Conservation (phyloP, 148 eudicot genomes). For the Pharnaceum exiguum region DNA sequence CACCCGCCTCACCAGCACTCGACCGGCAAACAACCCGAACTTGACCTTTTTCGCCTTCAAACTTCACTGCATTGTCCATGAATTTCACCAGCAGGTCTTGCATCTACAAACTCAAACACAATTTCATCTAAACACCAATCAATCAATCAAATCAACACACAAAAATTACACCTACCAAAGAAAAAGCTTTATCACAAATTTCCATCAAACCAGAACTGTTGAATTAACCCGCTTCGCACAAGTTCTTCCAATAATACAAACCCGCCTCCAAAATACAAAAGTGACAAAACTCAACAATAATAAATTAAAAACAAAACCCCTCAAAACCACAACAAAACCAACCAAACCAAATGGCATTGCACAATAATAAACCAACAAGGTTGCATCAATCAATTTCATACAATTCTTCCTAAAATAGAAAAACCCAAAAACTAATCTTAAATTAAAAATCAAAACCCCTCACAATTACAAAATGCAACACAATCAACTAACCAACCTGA, state of each 20-base stretch:
- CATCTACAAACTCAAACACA: constrained; percentile 73
- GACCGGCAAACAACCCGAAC: constrained; percentile 41
- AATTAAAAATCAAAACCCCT: too few relatives aligned
- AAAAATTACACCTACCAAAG: background rate
- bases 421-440: too few relatives aligned
- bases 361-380: too few relatives aligned
- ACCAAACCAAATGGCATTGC: too few relatives aligned
- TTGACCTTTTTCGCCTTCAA: constrained; percentile 35
- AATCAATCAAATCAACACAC: constrained; percentile 17
- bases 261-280: constrained; percentile 9
- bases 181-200: constrained; percentile 25
- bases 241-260: background rate
- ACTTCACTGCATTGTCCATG: constrained; percentile 61
- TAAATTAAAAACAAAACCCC: background rate
- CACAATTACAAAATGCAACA: too few relatives aligned
- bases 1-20: constrained; percentile 32
- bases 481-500: too few relatives aligned
- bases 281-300: background rate
- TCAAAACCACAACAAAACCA: too few relatives aligned
- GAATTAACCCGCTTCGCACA: constrained; percentile 12
- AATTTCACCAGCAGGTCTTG: constrained; percentile 68
- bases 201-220: constrained; percentile 33
- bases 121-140: constrained; percentile 35
- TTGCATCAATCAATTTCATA: too few relatives aligned
- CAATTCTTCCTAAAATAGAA: too few relatives aligned